phyloP scores from a whole-genome alignment of 2,329 filamentous ascomycete genomes.

The Orbilia javanica region DNA sequence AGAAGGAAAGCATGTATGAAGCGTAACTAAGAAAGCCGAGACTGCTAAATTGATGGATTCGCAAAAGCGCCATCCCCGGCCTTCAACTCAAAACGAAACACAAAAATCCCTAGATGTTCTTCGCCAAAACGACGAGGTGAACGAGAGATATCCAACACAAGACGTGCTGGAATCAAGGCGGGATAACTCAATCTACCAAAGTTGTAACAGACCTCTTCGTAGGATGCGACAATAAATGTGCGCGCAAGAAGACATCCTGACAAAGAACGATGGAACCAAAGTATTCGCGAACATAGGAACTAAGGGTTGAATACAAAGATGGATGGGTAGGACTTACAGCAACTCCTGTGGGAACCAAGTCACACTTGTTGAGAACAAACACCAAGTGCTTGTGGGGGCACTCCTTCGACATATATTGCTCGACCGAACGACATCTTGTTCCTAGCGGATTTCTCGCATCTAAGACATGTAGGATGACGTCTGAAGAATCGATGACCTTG shows the following conservation, averaged over 20 bases:
- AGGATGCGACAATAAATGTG: constrained; percentile 64
- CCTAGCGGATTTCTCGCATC: constrained; percentile 91
- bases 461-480: constrained; percentile 94
- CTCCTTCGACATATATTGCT: constrained; percentile 93
- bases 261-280: constrained; percentile 74
- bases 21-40: constrained; percentile 98
- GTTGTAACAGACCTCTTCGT: constrained; percentile 98
- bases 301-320: constrained; percentile 41
- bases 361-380: constrained; percentile 90
- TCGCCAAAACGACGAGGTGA: constrained; percentile 67
- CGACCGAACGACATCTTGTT: constrained; percentile 87
- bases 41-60: constrained; percentile 70
- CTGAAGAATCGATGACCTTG: constrained; percentile 87
- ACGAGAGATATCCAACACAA: constrained; percentile 56
- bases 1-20: constrained; percentile 77
- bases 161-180: constrained; percentile 71
- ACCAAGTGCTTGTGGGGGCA: constrained; percentile 96
- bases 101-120: constrained; percentile 69
- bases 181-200: constrained; percentile 91
- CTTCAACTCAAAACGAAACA: constrained; percentile 99
- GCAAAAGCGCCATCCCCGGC: constrained; percentile 47
- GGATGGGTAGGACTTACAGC: constrained; percentile 78
- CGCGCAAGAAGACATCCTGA: constrained; percentile 69
- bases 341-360: constrained; percentile 90
- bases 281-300: constrained; percentile 63